Percentiles rank a stretch among this genome's conserved stretches.
These are phyloP conservation scores for Dothideomycetes sp. DNA, from an alignment of 2,329 filamentous ascomycete species.

Conservation along the genomic window DNA sequence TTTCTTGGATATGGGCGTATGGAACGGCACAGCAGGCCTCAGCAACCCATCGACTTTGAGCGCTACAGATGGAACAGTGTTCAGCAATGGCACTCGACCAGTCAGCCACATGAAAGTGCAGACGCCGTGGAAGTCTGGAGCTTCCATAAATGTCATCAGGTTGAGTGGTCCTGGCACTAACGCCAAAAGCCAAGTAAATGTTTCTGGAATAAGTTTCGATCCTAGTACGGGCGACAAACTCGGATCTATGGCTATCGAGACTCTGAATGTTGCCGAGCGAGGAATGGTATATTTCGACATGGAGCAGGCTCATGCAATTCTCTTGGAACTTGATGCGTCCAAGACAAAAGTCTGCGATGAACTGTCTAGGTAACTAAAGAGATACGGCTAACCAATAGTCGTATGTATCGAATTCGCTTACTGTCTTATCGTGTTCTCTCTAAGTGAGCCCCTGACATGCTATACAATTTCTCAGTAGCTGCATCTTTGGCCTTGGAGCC, in stretches of 20 bases:
- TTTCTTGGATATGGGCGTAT: constrained; percentile 3
- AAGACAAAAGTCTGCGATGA: background rate
- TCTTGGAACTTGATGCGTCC: background rate
- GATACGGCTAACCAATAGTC: no score
- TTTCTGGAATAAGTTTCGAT: constrained; percentile 2
- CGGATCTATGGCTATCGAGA: constrained; percentile 1
- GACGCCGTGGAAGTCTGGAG: background rate
- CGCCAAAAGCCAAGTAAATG: constrained; percentile 6
- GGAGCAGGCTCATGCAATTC: background rate
- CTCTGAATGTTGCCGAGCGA: background rate
- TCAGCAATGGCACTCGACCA: constrained; percentile 5
- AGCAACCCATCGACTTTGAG: background rate
- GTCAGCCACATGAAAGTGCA: constrained; percentile 2
- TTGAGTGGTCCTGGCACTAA: constrained; percentile 4
- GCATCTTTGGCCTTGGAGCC: no score
- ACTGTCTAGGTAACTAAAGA: background rate
- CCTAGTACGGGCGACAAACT: constrained; percentile 4
- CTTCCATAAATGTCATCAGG: background rate
- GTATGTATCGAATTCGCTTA: no score
- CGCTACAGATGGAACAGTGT: constrained; percentile 4
- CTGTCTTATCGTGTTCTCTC: no score
- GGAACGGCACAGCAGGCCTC: constrained; percentile 2
- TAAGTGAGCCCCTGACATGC: no score
- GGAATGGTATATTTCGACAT: background rate
- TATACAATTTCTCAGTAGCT: no score